phyloP scores from a whole-genome alignment of 768 basidiomycete species.

The Russula olivacea region DNA sequence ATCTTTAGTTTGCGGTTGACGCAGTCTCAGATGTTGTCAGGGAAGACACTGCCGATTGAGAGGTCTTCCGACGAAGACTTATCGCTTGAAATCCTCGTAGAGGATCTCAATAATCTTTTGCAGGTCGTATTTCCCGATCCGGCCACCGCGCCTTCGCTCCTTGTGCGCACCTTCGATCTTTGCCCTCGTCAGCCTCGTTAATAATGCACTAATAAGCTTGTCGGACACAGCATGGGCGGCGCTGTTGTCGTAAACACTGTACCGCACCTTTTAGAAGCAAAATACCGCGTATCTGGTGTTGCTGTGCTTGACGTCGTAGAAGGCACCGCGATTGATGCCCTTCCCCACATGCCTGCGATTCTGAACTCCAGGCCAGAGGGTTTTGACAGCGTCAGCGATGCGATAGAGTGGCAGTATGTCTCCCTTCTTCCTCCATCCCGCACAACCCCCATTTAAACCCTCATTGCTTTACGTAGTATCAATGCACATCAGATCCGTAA shows the following conservation, averaged over 20 bases:
- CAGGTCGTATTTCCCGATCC: slow-evolving; percentile 64
- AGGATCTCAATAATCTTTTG: slow-evolving; percentile 70
- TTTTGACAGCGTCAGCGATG: slow-evolving; percentile 78
- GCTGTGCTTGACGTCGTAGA: slow-evolving; percentile 86
- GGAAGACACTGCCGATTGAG: slow-evolving; percentile 52
- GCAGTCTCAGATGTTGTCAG: slow-evolving; percentile 35
- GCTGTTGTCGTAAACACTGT: slow-evolving; percentile 74
- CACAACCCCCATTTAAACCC: not conserved
- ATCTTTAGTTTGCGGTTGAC: not conserved
- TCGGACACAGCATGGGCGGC: slow-evolving; percentile 97
- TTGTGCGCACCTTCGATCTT: slow-evolving; percentile 47
- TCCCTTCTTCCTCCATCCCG: not conserved
- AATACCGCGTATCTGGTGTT: slow-evolving; percentile 71
- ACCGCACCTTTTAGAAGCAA: slow-evolving; percentile 55
- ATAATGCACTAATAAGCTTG: slow-evolving; percentile 42
- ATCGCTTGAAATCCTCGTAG: slow-evolving; percentile 62
- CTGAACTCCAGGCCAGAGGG: slow-evolving; percentile 80
- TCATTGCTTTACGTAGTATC: slow-evolving; percentile 43
- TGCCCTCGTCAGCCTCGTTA: not conserved
- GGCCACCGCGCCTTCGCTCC: slow-evolving; percentile 55
- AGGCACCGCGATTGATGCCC: slow-evolving; percentile 88
- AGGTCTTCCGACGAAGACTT: slow-evolving; percentile 49
- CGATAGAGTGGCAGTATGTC: slow-evolving; percentile 92
- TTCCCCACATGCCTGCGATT: slow-evolving; percentile 87
- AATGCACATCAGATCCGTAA: slow-evolving; percentile 80